phyloP scores from a whole-genome alignment of 345 rosid genomes.

The Eucalyptus urophylla region DNA sequence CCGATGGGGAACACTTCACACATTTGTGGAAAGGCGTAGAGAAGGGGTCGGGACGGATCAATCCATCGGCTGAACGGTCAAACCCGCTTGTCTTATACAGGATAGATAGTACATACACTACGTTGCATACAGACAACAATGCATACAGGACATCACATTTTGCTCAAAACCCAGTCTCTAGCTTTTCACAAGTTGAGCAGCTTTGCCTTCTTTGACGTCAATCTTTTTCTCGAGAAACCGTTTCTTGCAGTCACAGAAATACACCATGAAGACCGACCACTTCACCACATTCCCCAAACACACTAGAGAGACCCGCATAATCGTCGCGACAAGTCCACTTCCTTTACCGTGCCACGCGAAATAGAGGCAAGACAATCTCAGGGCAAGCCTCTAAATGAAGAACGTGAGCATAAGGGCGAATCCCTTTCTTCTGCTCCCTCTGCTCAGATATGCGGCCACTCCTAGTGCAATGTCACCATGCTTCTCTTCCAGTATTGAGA shows the following conservation, averaged over 20 bases:
- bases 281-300: neutral
- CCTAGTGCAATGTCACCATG: conserved; percentile 14
- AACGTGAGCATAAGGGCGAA: neutral
- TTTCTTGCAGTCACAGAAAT: conserved; percentile 5
- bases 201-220: conserved; percentile 3
- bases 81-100: neutral
- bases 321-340: neutral
- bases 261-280: conserved; percentile 9
- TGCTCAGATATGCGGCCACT: conserved; percentile 7
- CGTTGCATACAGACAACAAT: neutral
- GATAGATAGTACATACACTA: neutral
- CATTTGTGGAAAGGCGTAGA: neutral
- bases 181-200: neutral
- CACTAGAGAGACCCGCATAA: neutral
- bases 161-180: neutral
- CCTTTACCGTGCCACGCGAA: neutral
- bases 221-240: neutral
- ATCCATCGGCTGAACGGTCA: neutral
- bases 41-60: neutral
- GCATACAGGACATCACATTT: neutral
- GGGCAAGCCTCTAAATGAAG: neutral
- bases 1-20: neutral
- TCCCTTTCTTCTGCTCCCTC: conserved; percentile 11
- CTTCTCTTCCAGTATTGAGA: conserved; percentile 16
- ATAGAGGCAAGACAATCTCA: neutral